A percentile compares a stretch with the other conserved stretches of the same genome.
These are phyloP conservation scores for Amanita muscaria DNA, from an alignment of 768 basidiomycete genomes.

Conservation along the genomic window DNA sequence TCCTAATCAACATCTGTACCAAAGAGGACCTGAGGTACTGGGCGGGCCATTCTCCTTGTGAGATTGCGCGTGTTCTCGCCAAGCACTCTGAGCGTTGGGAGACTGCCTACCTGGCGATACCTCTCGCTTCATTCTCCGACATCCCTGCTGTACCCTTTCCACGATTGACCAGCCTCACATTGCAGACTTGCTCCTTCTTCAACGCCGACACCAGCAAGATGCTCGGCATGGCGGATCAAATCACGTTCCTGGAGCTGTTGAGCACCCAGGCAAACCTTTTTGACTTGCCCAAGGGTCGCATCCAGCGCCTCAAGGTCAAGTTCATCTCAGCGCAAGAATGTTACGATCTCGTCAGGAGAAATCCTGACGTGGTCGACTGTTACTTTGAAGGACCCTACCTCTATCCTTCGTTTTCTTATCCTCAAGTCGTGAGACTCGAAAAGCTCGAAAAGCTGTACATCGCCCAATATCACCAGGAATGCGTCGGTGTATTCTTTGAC, in stretches of 20 bases:
- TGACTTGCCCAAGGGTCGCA: slow-evolving; percentile 1
- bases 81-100: slow-evolving; percentile 2
- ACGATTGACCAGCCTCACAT: slow-evolving; percentile 2
- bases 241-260: slow-evolving; percentile 1
- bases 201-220: not conserved
- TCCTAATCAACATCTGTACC: slow-evolving; percentile 4
- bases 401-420: not conserved
- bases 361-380: slow-evolving; percentile 6
- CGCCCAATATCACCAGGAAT: slow-evolving; percentile 8
- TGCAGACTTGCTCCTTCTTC: slow-evolving; percentile 1
- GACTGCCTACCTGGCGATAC: slow-evolving; percentile 8
- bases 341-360: slow-evolving; percentile 3
- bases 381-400: slow-evolving; percentile 6
- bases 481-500: slow-evolving; percentile 5
- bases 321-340: slow-evolving; percentile 6
- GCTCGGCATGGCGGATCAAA: slow-evolving; percentile 6
- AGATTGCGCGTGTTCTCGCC: slow-evolving; percentile 4
- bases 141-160: slow-evolving; percentile 5
- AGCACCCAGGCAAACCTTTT: slow-evolving; percentile 1
- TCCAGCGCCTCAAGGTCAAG: slow-evolving; percentile 1
- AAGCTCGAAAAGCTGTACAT: slow-evolving; percentile 4
- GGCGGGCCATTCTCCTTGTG: not conserved
- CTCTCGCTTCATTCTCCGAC: slow-evolving; percentile 1
- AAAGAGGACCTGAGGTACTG: slow-evolving; percentile 7
- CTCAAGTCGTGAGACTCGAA: slow-evolving; percentile 4